Evolutionary conservation across 2,329 filamentous ascomycete species (phyloP), one percentile per base, ranked within the genome.

Genomic region (Colletotrichum truncatum): DNA sequence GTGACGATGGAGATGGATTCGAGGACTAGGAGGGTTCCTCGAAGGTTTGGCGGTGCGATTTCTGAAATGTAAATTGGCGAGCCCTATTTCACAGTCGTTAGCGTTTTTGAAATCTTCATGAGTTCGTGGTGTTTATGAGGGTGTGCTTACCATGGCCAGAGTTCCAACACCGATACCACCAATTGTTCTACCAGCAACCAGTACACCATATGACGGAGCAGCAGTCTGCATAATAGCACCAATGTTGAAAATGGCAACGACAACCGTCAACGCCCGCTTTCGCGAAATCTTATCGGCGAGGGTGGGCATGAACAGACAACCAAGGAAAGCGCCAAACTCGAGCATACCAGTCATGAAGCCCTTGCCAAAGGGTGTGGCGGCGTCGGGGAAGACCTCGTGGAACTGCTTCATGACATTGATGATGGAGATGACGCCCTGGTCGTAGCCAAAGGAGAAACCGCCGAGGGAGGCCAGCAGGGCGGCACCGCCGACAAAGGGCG

Each of bases 1-100:
- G 82, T 81, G 43, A 86, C 83, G 63, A 86, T 76, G 4, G 79
- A 83, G 69, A 86, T 80, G 4, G 77, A 76, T 69, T 85, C 85
- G 73, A 86, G 83, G 69, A 85, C 74, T 4, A 86, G 77, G 11
- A 81, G 71, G 3, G 77, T 72, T 3, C 80, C 80, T 49, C 79
- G 69, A 1, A 80, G 74, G 51, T 81, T 75, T 0, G 78, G 78
- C 2, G 77, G 78, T 1, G 75, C 69, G 25, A 77, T 73, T 67
- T 76, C 75, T 4, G 74, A 75, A 25, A 75, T 82, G 34, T 70
- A 69, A 9, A 75, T 52, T 2, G 73, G 73, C 1, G 72, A 72
- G 2, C 71, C 73, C 69, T 69, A 45, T 51, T 12, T 5, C 11
- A 12, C 2, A 2, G 1, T 30, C 10, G 51, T 56, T 21, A 51